These are phyloP conservation scores for Sugiyamaella boreocaroliniensis DNA, from an alignment of 805 yeast genomes.

Conservation along the genomic window DNA sequence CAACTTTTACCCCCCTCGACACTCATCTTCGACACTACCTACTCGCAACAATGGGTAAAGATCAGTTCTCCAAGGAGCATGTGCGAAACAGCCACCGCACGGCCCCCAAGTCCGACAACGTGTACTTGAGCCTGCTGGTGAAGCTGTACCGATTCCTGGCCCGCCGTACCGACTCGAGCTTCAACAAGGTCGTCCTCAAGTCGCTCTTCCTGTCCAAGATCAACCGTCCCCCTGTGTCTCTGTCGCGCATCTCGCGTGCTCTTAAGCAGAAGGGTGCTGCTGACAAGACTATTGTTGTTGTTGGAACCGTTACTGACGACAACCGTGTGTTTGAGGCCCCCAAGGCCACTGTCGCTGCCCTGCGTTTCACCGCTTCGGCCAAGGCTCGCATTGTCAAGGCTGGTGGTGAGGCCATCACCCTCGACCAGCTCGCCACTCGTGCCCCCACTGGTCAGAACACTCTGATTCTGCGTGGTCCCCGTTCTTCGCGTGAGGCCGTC, in stretches of 20 bases:
- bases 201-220: constrained; percentile 94
- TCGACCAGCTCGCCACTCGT: constrained; percentile 97
- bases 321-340: constrained; percentile 90
- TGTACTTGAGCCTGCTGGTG: constrained; percentile 96
- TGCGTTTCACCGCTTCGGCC: constrained; percentile 99
- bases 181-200: constrained; percentile 95
- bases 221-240: constrained; percentile 99
- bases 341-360: constrained; percentile 97
- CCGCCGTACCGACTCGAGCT: constrained; percentile 97
- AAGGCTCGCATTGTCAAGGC: constrained; percentile 94
- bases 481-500: constrained; percentile 98
- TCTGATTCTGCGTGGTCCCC: constrained; percentile 95
- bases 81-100: constrained; percentile 91
- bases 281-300: constrained; percentile 91
- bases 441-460: constrained; percentile 99
- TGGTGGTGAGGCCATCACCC: constrained; percentile 99
- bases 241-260: constrained; percentile 83
- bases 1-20: constrained; percentile 2
- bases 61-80: constrained; percentile 95
- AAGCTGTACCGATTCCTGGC: constrained; percentile 98
- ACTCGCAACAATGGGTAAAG: constrained; percentile 74
- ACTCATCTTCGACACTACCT: background rate
- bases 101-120: constrained; percentile 99
- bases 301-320: constrained; percentile 99
- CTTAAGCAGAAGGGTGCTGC: constrained; percentile 77